Evolutionary conservation across 2,329 filamentous ascomycete species (phyloP), one percentile per base, ranked within the genome.

Genomic region (Zymoseptoria crescenta): DNA sequence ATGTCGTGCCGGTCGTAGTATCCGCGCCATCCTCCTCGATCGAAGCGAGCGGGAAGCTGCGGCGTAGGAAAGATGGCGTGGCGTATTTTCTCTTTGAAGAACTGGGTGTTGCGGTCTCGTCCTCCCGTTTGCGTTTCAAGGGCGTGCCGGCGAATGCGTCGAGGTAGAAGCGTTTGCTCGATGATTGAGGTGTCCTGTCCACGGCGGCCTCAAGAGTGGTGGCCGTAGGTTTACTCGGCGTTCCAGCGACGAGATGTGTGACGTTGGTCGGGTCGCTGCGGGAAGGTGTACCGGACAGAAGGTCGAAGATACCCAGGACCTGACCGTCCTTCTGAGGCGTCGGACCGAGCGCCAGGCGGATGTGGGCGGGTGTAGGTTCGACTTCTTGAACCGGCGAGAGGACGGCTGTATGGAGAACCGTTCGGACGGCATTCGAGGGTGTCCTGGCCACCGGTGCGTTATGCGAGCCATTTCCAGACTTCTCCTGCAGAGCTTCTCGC

Each of bases 241-340:
- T 79, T 62, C 72, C 66, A 59, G 72, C 63, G 30, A 73, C 60
- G 48, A 76, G 74, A 4, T 67, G 58, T 4, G 67, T 66, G 4
- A 73, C 67, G 3, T 71, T 67, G 24, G 68, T 69, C 41, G 50
- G 54, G 9, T 57, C 58, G 3, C 30, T 50, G 50, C 64, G 66
- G 8, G 61, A 59, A 2, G 68, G 67, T 9, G 64, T 68, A 16
- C 52, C 62, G 7, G 91, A 75, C 9, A 88, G 74, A 8, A 29
- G 13, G 69, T 93, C 89, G 70, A 94, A 94, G 19, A 94, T 75
- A 4, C 89, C 88, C 2, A 94, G 78, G 0, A 91, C 86, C 20
- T 83, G 83, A 28, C 89, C 89, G 70, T 93, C 87, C 62, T 85
- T 84, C 68, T 93, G 89, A 2, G 89, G 89, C 10, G 89, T 94